A percentile compares a stretch with the other conserved stretches of the same genome.
Evolutionary conservation across 1,284 basidiomycete species (phyloP).

Genomic region (Microbotryomycetes sp.): DNA sequence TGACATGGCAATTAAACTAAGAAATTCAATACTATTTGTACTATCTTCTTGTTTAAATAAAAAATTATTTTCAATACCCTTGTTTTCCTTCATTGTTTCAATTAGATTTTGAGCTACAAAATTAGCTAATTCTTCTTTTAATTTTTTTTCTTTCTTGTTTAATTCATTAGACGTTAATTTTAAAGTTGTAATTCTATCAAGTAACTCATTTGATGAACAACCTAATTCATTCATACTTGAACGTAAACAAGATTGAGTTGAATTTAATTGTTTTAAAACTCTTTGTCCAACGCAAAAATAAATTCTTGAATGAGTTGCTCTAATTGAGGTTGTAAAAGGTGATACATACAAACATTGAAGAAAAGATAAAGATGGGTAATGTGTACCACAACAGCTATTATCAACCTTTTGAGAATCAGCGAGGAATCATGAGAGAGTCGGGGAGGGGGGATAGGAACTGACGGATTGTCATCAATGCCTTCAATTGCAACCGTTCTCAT

Average conservation of each 20-base stretch:
- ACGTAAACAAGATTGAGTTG: constrained; percentile 48
- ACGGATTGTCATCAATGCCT: constrained; percentile 70
- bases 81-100: constrained; percentile 8
- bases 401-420: constrained; percentile 1
- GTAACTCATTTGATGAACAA: constrained; percentile 57
- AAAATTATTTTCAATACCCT: constrained; percentile 28
- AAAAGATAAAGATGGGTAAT: constrained; percentile 53
- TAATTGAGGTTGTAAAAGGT: constrained; percentile 53
- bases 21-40: constrained; percentile 55
- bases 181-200: constrained; percentile 61
- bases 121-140: constrained; percentile 62
- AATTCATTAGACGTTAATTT: constrained; percentile 60
- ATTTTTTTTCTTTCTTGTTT: constrained; percentile 57
- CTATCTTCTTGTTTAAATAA: constrained; percentile 57
- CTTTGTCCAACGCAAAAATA: constrained; percentile 72
- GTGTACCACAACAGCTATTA: constrained; percentile 75
- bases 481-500: constrained; percentile 75
- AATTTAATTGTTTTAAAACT: constrained; percentile 55
- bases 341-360: constrained; percentile 57
- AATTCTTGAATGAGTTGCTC: constrained; percentile 56
- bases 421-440: neutral
- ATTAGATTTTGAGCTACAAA: constrained; percentile 50
- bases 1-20: constrained; percentile 54
- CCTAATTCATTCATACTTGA: constrained; percentile 46
- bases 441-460: constrained; percentile 38